Base-by-base conservation (phyloP, 352 stramenopile species). In the Saprolegnia parasitica region DNA sequence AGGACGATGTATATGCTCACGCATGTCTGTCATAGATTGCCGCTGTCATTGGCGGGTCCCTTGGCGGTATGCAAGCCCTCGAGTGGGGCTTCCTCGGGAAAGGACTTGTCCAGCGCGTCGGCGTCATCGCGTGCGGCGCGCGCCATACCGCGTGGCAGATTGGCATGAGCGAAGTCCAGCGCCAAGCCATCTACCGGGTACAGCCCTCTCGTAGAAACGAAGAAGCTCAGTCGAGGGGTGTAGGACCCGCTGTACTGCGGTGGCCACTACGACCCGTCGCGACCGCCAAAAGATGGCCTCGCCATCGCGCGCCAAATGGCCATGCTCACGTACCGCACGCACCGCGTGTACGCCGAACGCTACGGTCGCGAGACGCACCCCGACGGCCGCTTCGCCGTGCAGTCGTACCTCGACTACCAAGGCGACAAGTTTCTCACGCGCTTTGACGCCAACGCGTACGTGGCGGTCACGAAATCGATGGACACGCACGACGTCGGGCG, bases 11-110 rank as follows among this genome's bases (percentile, higher is more conserved):
- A n/a, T n/a, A n/a, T n/a, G 29, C 18, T 66, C 37, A 47, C 65
- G 37, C 65, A 58, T n/a, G n/a, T n/a, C 29, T 5, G 2, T 35
- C 29, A 5, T 35, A 35, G 63, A 57, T 70, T 62, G 86, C 89
- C 46, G 80, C 80, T 18, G 96, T 99, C 4, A 90, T 99, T 68
- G 96, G 96, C 37, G 96, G 96, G 20, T 98, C 89, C n/a, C 89
- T 98, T 73, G 96, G 96, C 32, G 96, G 96, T 29, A 99, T 99
- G 96, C 95, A 98, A 77, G 85, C 91, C n/a, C 89, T 99, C 58
- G 96, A 99, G 76, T 98, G 96, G 90, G 91, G 83, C 13, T 96
- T 97, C 52, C 76, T 97, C 50, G 93, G 83, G 1, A 65, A 74
- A 6, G 78, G 84, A 5, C 96, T 90, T 61, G 89, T 98, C 20